Conservation (phyloP, 768 basidiomycete species). For the Podaxis rugospora region DNA sequence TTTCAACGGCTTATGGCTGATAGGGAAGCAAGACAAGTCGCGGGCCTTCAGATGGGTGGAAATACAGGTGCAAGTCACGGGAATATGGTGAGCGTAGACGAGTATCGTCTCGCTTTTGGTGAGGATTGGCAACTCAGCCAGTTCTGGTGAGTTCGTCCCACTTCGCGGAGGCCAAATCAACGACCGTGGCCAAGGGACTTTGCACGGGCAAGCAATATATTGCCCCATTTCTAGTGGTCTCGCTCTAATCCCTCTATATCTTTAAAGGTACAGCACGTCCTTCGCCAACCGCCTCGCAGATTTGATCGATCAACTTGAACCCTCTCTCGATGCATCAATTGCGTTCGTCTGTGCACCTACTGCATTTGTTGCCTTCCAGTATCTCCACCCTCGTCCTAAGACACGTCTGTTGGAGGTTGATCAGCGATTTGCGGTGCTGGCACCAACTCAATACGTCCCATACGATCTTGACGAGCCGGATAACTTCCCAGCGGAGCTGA, state of each 20-base stretch:
- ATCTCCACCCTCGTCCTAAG: conserved; percentile 26
- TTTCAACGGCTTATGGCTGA: conserved; percentile 36
- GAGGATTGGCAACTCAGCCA: conserved; percentile 51
- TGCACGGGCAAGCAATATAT: conserved; percentile 16
- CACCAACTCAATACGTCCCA: conserved; percentile 33
- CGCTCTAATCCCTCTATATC: conserved; percentile 8
- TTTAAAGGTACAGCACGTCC: conserved; percentile 35
- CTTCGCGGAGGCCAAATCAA: neutral
- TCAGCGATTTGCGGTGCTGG: conserved; percentile 35
- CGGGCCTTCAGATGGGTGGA: conserved; percentile 23
- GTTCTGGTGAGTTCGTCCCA: conserved; percentile 37
- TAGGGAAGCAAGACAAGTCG: conserved; percentile 28
- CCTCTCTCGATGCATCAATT: conserved; percentile 27
- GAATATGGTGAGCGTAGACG: conserved; percentile 39
- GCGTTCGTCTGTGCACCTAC: conserved; percentile 46
- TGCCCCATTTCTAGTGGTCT: conserved; percentile 11
- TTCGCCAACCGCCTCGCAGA: conserved; percentile 35
- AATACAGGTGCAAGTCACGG: conserved; percentile 19
- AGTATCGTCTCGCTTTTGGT: conserved; percentile 37
- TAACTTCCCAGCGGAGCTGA: conserved; percentile 28
- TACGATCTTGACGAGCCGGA: conserved; percentile 44
- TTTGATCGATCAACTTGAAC: conserved; percentile 24
- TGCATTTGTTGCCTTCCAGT: conserved; percentile 43
- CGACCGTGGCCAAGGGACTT: neutral
- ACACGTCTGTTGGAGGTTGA: conserved; percentile 39